Evolutionary conservation across 129 eudicot species (phyloP), one percentile per base, ranked within the genome.

Genomic region (Scalesia atractyloides): DNA sequence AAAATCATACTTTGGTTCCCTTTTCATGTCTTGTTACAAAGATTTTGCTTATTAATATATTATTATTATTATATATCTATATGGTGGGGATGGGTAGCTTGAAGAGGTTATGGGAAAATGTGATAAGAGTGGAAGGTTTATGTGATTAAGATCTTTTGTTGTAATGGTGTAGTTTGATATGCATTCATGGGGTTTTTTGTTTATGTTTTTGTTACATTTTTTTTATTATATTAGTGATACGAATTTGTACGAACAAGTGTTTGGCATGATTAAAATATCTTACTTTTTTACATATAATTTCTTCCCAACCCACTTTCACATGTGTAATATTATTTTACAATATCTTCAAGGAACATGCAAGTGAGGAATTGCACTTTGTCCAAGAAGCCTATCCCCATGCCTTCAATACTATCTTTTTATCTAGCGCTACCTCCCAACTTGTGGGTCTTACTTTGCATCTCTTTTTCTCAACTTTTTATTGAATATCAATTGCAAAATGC

Each of bases 341-440:
- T 80, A 80, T 80, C 84, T 59, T 59, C 16, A 69, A 80, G 80
- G 75, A 75, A 76, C 80, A 80, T 80, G 76, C 68, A 69, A 54
- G 75, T 57, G 81, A 69, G 84, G 68, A 18, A 69, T 69, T 80
- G 84, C 84, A 75, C 81, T 69, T 52, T 68, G 70, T 69, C 84
- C 84, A 80, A 80, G 84, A 80, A 80, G 77, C 73, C 70, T 81
- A 74, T 74, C 80, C 0, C 79, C 76, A 62, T 76, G 61, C 76
- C 84, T 75, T 60, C 33, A 72, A 80, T 62, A 54, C 62, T 53
- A 52, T 76, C 73, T 67, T 49, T 68, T 72, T 72, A 79, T 79
- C 79, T 71, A 41, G n/a, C 46, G 68, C 68, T 69, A 67, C 83
- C 83, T 68, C 65, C 44, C 72, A 73, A 74, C 71, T 80, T 80